These are phyloP conservation scores for Astrothelium macrocarpum DNA, from an alignment of 495 filamentous ascomycete genomes.

Conservation along the genomic window DNA sequence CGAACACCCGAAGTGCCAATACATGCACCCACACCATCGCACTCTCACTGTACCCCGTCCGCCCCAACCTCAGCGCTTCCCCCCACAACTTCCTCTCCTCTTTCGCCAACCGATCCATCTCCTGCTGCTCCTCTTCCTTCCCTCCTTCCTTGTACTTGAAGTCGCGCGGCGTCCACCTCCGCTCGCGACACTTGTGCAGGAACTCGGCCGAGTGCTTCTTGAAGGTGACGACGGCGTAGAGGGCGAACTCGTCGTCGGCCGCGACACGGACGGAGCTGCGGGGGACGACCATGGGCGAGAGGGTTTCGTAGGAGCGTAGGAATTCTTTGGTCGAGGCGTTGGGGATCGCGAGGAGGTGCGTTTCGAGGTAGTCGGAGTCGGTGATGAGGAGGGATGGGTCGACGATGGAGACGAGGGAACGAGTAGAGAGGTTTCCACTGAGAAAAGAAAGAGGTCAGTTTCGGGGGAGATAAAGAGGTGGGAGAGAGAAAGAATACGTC, in stretches of 20 bases:
- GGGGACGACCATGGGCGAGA: constrained; percentile 79
- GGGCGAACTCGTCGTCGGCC: constrained; percentile 74
- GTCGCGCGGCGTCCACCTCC: constrained; percentile 87
- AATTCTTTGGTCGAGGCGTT: constrained; percentile 72
- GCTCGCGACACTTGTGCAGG: constrained; percentile 75
- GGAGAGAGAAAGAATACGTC: constrained; percentile 43
- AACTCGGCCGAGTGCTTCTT: constrained; percentile 85
- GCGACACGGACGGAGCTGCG: constrained; percentile 69
- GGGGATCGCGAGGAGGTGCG: constrained; percentile 84
- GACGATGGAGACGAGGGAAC: constrained; percentile 81
- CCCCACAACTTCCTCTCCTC: constrained; percentile 84
- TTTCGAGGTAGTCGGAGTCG: constrained; percentile 93
- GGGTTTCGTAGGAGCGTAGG: constrained; percentile 75
- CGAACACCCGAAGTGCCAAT: constrained; percentile 83
- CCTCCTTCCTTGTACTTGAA: constrained; percentile 88
- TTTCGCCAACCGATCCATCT: constrained; percentile 65
- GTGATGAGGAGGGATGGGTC: constrained; percentile 65
- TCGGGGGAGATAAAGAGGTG: constrained; percentile 8
- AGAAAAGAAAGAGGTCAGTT: constrained; percentile 11
- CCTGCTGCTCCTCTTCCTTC: constrained; percentile 73
- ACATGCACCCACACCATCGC: constrained; percentile 95
- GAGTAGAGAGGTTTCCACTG: constrained; percentile 89
- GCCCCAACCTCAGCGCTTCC: constrained; percentile 74
- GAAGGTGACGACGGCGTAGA: constrained; percentile 85
- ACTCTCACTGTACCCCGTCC: constrained; percentile 84